Percentiles rank a stretch among this genome's conserved stretches.
These are phyloP conservation scores for Aspergillus ustus DNA, from an alignment of 2,329 filamentous ascomycete genomes.

Conservation along the genomic window DNA sequence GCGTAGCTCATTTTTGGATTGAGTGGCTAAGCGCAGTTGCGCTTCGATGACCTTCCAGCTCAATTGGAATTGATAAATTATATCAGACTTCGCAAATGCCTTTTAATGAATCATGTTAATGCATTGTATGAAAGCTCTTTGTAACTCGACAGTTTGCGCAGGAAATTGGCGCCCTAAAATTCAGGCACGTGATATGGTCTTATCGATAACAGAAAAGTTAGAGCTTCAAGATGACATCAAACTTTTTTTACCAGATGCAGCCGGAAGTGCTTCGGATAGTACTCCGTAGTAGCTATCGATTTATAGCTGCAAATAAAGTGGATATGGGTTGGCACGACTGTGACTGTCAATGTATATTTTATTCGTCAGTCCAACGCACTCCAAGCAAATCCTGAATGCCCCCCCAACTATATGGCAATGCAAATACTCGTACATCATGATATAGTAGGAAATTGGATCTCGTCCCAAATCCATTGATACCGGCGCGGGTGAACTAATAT, in stretches of 20 bases:
- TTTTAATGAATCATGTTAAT: background rate
- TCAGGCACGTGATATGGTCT: conserved; percentile 16
- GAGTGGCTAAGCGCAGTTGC: background rate
- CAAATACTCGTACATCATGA: background rate
- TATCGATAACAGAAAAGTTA: conserved; percentile 1
- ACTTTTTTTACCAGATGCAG: background rate
- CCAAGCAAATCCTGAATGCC: background rate
- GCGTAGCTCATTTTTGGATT: conserved; percentile 33
- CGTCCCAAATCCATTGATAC: background rate
- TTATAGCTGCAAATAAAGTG: no score
- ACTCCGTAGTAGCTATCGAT: no score
- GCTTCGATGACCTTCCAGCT: background rate
- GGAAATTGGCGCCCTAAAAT: conserved; percentile 5
- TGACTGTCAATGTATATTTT: background rate
- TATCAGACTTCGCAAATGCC: background rate
- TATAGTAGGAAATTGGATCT: background rate
- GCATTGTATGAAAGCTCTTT: background rate
- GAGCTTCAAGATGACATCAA: background rate
- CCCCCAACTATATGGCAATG: background rate
- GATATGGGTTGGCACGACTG: background rate
- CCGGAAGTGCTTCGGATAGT: background rate
- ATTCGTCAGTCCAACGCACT: background rate
- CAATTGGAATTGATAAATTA: background rate
- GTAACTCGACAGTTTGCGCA: background rate
- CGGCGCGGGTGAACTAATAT: background rate